These are phyloP conservation scores for Lactarius hatsudake DNA, from an alignment of 768 basidiomycete species.

Conservation along the genomic window DNA sequence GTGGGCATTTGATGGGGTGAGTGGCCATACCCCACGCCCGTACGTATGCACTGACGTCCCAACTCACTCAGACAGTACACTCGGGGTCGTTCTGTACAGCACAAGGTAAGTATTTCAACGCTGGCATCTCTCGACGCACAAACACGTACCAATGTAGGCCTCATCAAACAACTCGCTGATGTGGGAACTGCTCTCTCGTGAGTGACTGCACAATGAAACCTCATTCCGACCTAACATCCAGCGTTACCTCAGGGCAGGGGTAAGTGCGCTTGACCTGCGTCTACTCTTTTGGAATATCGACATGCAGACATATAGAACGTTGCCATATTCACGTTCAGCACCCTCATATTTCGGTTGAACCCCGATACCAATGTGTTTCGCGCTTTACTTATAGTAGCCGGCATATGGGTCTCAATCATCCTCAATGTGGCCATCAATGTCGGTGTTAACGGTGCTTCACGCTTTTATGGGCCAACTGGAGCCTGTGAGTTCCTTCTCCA, in stretches of 20 bases:
- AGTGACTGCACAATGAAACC: conserved; percentile 8
- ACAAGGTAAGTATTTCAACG: conserved; percentile 16
- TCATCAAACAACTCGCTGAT: conserved; percentile 25
- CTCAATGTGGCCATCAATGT: conserved; percentile 42
- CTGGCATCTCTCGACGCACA: background rate
- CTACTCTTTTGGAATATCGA: background rate
- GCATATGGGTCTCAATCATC: conserved; percentile 42
- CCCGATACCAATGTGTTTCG: conserved; percentile 33
- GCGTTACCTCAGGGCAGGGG: conserved; percentile 11
- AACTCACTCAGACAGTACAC: conserved; percentile 1
- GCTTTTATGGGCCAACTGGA: conserved; percentile 43
- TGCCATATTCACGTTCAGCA: conserved; percentile 41
- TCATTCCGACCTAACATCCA: background rate
- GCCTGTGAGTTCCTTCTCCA: conserved; percentile 36
- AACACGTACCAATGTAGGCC: conserved; percentile 10
- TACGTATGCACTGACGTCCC: background rate
- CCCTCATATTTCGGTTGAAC: conserved; percentile 38
- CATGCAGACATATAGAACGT: conserved; percentile 32
- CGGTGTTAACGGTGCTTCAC: conserved; percentile 35
- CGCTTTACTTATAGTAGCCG: conserved; percentile 34
- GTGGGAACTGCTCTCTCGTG: conserved; percentile 26
- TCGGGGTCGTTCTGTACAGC: conserved; percentile 15
- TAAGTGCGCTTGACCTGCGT: background rate
- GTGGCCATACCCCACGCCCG: conserved; percentile 15
- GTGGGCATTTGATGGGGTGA: conserved; percentile 37